Evolutionary conservation across 768 basidiomycete species (phyloP).

Genomic region (Terana coerulea): DNA sequence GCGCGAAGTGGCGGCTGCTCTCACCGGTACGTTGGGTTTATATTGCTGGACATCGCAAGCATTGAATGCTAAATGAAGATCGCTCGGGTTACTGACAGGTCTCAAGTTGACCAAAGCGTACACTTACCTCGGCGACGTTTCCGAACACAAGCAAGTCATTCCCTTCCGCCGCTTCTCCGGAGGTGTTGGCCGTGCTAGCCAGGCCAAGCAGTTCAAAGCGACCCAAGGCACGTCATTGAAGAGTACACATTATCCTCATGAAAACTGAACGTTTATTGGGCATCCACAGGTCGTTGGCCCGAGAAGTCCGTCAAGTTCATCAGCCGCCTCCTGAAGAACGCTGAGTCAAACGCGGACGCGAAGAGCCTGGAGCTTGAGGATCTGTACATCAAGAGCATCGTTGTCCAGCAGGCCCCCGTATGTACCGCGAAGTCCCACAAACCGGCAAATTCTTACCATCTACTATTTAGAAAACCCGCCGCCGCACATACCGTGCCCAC

Average conservation of each 20-base stretch:
- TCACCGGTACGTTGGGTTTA: constrained; percentile 61
- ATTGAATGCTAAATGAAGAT: background rate
- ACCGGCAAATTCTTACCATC: constrained; percentile 3
- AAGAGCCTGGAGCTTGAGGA: constrained; percentile 95
- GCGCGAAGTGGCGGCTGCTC: constrained; percentile 95
- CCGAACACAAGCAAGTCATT: constrained; percentile 95
- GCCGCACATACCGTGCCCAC: constrained; percentile 97
- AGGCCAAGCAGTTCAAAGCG: constrained; percentile 95
- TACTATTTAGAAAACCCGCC: constrained; percentile 83
- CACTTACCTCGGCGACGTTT: constrained; percentile 87
- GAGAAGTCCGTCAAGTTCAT: constrained; percentile 98
- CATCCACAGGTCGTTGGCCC: constrained; percentile 96
- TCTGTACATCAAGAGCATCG: constrained; percentile 92
- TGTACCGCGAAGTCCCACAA: constrained; percentile 28
- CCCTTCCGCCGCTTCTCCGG: constrained; percentile 96
- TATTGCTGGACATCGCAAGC: background rate
- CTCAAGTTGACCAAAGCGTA: constrained; percentile 94
- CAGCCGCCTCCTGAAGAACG: constrained; percentile 93
- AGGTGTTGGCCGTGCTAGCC: constrained; percentile 90
- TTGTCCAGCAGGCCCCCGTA: constrained; percentile 97
- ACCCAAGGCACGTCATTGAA: constrained; percentile 76
- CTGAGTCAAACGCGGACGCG: constrained; percentile 97
- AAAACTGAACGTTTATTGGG: background rate
- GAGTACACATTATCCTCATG: background rate
- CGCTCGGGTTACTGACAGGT: constrained; percentile 42